phyloP scores from a whole-genome alignment of 2,329 filamentous ascomycete species.

The Curvularia sp. region DNA sequence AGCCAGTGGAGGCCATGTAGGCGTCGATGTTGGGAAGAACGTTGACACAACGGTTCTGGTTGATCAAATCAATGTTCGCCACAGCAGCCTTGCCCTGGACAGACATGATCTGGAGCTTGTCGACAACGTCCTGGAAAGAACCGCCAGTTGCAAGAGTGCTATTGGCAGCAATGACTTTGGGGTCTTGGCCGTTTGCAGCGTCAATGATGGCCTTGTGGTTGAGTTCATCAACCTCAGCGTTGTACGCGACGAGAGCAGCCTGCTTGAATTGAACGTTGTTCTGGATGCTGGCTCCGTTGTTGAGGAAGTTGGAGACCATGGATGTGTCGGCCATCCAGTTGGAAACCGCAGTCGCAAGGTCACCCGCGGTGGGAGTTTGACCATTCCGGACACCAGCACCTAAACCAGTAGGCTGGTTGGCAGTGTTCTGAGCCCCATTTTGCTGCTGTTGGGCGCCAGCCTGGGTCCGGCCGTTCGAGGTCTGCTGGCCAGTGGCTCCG shows the following conservation, averaged over 20 bases:
- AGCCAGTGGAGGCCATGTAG: constrained; percentile 47
- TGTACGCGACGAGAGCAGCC: constrained; percentile 48
- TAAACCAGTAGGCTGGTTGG: constrained; percentile 22
- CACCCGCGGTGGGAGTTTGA: constrained; percentile 36
- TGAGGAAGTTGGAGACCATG: constrained; percentile 50
- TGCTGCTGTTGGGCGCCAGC: neutral
- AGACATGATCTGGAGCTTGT: constrained; percentile 50
- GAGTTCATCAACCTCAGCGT: constrained; percentile 51
- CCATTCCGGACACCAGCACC: constrained; percentile 31
- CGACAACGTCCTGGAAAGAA: constrained; percentile 50
- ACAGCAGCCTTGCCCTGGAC: constrained; percentile 43
- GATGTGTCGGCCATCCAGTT: constrained; percentile 51
- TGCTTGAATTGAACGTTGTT: constrained; percentile 49
- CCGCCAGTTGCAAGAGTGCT: constrained; percentile 48
- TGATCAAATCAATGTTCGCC: constrained; percentile 48
- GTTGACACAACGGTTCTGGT: constrained; percentile 49
- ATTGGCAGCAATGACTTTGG: constrained; percentile 47
- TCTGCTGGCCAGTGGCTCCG: neutral
- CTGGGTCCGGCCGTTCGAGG: constrained; percentile 8
- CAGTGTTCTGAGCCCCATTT: neutral
- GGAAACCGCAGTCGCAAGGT: constrained; percentile 47
- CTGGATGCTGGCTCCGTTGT: constrained; percentile 43
- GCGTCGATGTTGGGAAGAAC: constrained; percentile 49
- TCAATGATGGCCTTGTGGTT: constrained; percentile 51
- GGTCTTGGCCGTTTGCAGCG: constrained; percentile 31